Evolutionary conservation across 306 rosid species (phyloP), one percentile per base, ranked within the genome.

Genomic region (Quercus engelmannii): DNA sequence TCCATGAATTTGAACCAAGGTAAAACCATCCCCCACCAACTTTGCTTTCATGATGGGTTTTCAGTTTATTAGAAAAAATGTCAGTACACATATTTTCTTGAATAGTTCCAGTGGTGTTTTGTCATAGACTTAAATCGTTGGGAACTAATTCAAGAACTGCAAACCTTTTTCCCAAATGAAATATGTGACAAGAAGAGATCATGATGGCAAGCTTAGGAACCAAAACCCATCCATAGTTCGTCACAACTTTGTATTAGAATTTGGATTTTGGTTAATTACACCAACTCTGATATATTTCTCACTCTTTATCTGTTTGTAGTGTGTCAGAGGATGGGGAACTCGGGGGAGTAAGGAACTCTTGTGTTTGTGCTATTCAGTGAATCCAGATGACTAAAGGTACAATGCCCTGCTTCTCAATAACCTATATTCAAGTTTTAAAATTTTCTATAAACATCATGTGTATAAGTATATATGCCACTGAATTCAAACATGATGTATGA

Each of bases 1-100:
- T 85, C 74, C 85, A 74, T 30, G 88, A 85, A 74, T 85, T 81
- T 78, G 88, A 81, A 73, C 80, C 80, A 31, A 81, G 88, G 88
- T 81, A 81, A 46, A 41, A 1, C 20, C 8, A 31, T 41, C 64
- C 41, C 49, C 49, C 49, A 33, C 49, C 25, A 8, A 35, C 54
- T 68, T 68, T 68, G 12, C 54, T 68, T 35, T 35, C 72, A 68
- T 68, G 72, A 68, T 68, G 25, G 18, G 52, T 14, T 68, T 67
- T 35, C 11, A 31, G 5, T 30, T 38, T 52, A 55, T 64, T 63
- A 19, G 56, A 17, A 52, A 58, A 58, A 18, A n/a, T n/a, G 52
- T 69, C 58, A 7, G 26, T 19, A 33, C 72, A 33, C 18, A 18
- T 25, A 67, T 15, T 35, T 31, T 67, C 20, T 15, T 31, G 6